These are phyloP conservation scores for Aspergillus sp. DNA, from an alignment of 2,329 filamentous ascomycete species.

Conservation along the genomic window DNA sequence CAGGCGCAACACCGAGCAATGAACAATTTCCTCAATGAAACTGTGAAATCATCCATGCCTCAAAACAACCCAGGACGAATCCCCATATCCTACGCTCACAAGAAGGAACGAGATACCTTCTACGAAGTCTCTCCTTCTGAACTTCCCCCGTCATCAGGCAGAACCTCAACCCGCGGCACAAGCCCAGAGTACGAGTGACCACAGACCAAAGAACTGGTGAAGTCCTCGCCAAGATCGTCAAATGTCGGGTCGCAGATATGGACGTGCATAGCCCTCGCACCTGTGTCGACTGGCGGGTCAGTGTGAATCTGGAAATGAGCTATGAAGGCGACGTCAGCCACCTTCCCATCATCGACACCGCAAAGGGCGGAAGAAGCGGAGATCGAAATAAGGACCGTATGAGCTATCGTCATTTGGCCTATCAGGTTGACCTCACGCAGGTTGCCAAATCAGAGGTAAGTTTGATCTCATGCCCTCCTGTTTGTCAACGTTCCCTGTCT, in stretches of 20 bases:
- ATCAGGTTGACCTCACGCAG: conserved; percentile 89
- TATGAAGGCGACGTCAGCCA: conserved; percentile 65
- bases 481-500: not conserved
- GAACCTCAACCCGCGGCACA: conserved; percentile 55
- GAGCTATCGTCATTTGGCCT: conserved; percentile 82
- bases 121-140: conserved; percentile 64
- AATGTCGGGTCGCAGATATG: conserved; percentile 82
- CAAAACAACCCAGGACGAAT: conserved; percentile 31
- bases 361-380: conserved; percentile 31
- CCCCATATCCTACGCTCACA: conserved; percentile 70
- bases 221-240: conserved; percentile 79
- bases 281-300: conserved; percentile 85
- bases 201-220: conserved; percentile 67
- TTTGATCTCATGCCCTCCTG: not conserved
- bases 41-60: conserved; percentile 47
- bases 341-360: conserved; percentile 41
- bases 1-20: conserved; percentile 74
- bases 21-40: conserved; percentile 81
- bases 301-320: conserved; percentile 89
- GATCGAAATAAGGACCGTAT: conserved; percentile 84
- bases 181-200: conserved; percentile 67
- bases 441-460: conserved; percentile 57
- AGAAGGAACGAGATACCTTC: conserved; percentile 77
- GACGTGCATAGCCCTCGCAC: conserved; percentile 74
- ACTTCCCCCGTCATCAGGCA: conserved; percentile 62